Evolutionary conservation across 371 early-diverging fungal genomes (phyloP).

Genomic region (Cokeromyces recurvatus): DNA sequence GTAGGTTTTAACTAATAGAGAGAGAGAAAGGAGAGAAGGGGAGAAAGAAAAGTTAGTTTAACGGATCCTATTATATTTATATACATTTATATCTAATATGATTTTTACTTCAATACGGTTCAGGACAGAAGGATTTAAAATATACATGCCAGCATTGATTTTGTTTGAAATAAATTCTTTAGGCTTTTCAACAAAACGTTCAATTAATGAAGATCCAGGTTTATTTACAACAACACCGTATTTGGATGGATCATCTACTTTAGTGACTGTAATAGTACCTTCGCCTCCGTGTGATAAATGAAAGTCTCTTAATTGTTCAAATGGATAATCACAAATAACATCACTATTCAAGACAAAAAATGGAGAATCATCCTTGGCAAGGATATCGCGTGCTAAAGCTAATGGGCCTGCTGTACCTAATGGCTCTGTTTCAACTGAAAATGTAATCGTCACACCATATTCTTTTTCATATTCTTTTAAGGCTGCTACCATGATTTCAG

Average conservation of each 20-base stretch:
- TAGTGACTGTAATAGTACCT: constrained; percentile 96
- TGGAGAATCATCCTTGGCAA: constrained; percentile 89
- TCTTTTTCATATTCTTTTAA: constrained; percentile 87
- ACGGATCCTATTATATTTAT: not conserved
- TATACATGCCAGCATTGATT: constrained; percentile 99
- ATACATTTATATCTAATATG: too few relatives aligned
- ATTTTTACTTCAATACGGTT: constrained; percentile 78
- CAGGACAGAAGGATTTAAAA: constrained; percentile 90
- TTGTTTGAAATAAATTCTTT: constrained; percentile 91
- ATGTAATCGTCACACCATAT: constrained; percentile 92
- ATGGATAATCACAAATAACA: constrained; percentile 98
- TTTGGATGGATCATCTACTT: constrained; percentile 98
- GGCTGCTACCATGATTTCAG: constrained; percentile 91
- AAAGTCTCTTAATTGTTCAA: constrained; percentile 85
- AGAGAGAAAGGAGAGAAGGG: constrained; percentile 28
- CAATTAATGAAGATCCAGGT: constrained; percentile 67
- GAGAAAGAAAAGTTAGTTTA: too few relatives aligned
- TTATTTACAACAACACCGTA: constrained; percentile 96
- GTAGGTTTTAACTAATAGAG: constrained; percentile 92
- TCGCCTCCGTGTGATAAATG: constrained; percentile 88
- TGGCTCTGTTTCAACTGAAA: constrained; percentile 96
- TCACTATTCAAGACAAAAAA: constrained; percentile 99
- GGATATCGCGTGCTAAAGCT: constrained; percentile 89
- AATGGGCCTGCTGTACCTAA: constrained; percentile 99
- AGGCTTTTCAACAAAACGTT: constrained; percentile 99